Evolutionary conservation across 257 asterid species (phyloP).

Genomic region (Mitragyna speciosa): DNA sequence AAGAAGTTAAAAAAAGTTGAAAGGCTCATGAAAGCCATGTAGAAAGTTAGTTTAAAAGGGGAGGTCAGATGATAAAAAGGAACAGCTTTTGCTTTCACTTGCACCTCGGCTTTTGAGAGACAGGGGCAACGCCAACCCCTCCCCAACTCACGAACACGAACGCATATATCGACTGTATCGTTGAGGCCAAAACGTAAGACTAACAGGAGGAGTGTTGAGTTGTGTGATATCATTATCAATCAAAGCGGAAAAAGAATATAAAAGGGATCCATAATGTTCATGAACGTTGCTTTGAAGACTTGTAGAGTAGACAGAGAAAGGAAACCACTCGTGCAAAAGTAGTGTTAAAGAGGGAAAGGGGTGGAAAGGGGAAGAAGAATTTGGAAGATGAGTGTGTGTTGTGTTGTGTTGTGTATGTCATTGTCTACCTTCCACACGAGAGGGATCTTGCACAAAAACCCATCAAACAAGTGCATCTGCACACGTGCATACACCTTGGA

Average conservation of each 20-base stretch:
- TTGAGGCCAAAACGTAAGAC: conserved; percentile 1
- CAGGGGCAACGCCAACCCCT: neutral
- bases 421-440: conserved; percentile 38
- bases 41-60: conserved; percentile 29
- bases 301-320: neutral
- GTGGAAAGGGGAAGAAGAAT: conserved; percentile 7
- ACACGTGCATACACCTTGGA: conserved; percentile 45
- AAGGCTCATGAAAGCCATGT: conserved; percentile 32
- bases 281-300: neutral
- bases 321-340: conserved; percentile 55
- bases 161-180: neutral
- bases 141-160: neutral
- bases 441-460: conserved; percentile 16
- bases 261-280: conserved; percentile 26
- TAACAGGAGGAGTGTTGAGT: conserved; percentile 10
- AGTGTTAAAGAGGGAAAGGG: neutral
- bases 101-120: neutral
- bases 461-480: conserved; percentile 26
- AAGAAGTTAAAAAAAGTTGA: neutral
- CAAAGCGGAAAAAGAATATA: conserved; percentile 15
- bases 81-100: conserved; percentile 19
- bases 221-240: conserved; percentile 34
- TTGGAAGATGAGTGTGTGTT: neutral
- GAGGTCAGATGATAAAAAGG: conserved; percentile 1
- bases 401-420: no score